phyloP scores from a whole-genome alignment of 2,329 filamentous ascomycete species.

The Alternaria solani region DNA sequence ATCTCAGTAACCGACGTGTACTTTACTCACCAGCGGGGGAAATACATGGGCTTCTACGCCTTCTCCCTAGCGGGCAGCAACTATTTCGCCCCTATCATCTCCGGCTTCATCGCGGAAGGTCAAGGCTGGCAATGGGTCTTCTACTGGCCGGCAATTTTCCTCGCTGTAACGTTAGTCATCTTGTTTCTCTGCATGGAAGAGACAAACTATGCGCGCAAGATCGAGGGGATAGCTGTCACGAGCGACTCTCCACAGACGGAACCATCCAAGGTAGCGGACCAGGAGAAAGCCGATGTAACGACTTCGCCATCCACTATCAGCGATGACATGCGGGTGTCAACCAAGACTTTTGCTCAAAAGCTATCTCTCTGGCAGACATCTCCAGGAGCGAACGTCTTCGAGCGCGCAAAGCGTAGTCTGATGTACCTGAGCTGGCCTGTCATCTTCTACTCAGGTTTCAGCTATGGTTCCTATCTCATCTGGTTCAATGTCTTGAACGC shows the following conservation, averaged over 20 bases:
- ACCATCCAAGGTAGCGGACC: constrained; percentile 11
- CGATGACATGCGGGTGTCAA: constrained; percentile 11
- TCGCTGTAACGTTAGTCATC: constrained; percentile 58
- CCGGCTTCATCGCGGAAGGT: constrained; percentile 48
- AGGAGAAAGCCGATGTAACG: constrained; percentile 33
- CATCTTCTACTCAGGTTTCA: constrained; percentile 36
- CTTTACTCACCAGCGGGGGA: constrained; percentile 47
- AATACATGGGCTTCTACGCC: constrained; percentile 45
- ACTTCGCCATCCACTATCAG: constrained; percentile 26
- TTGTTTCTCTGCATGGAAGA: constrained; percentile 69
- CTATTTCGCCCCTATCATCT: constrained; percentile 49
- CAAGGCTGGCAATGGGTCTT: constrained; percentile 49
- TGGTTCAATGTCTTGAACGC: constrained; percentile 44
- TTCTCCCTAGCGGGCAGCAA: constrained; percentile 46
- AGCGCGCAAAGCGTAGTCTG: constrained; percentile 30
- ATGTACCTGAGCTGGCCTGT: constrained; percentile 49
- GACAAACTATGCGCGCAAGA: constrained; percentile 61
- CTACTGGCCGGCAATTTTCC: constrained; percentile 64
- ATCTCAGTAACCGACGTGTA: constrained; percentile 56
- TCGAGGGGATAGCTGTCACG: constrained; percentile 22
- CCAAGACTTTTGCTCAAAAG: constrained; percentile 31
- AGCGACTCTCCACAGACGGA: constrained; percentile 17
- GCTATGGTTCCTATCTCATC: constrained; percentile 37
- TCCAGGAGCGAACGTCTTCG: constrained; percentile 27
- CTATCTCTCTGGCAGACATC: constrained; percentile 34